Evolutionary conservation across 2,329 filamentous ascomycete genomes (phyloP), one percentile per base, ranked within the genome.

Genomic region (Fusarium mangiferae): DNA sequence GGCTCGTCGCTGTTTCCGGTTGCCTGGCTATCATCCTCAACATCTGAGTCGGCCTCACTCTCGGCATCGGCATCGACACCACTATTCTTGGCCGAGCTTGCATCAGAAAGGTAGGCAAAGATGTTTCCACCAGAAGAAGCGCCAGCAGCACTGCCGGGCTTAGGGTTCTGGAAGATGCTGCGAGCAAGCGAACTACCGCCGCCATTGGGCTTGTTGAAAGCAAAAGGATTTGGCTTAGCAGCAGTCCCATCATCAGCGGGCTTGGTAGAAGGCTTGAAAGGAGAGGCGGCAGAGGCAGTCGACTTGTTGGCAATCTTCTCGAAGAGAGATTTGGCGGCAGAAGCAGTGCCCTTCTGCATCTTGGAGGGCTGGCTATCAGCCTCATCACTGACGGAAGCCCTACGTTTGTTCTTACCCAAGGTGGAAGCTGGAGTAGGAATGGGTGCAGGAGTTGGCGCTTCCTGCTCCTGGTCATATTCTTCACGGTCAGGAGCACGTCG

Each of bases 71-170:
- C 84, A 22, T 87, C 86, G 17, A 83, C 80, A 2, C 86, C 86
- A 70, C 88, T 90, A 57, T 86, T 88, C 79, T 88, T 88, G 45
- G 85, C 83, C 20, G 87, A 88, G 73, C 87, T 89, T 38, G 82
- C 84, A 75, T 89, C 88, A 3, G 89, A 90, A 13, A 91, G 84
- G 73, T 91, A 88, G 30, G 86, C 86, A 76, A 92, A 92, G 56
- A 90, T 90, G 76, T 91, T 90, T 51, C 80, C 75, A 46, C 80
- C 76, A 22, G 74, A 78, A 30, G 79, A 52, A 45, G 68, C 55
- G 75, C 75, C 45, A 22, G 76, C 49, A 18, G 71, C 66, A 51
- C 70, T 75, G 20, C 70, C 70, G 14, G 82, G 77, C 77, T 86
- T 85, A 22, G 81, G 58, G 61, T 81, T 82, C 42, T 83, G 81